Evolutionary conservation across 139 green algal species (phyloP), one percentile per base, ranked within the genome.

Genomic region (Pleodorina starrii): DNA sequence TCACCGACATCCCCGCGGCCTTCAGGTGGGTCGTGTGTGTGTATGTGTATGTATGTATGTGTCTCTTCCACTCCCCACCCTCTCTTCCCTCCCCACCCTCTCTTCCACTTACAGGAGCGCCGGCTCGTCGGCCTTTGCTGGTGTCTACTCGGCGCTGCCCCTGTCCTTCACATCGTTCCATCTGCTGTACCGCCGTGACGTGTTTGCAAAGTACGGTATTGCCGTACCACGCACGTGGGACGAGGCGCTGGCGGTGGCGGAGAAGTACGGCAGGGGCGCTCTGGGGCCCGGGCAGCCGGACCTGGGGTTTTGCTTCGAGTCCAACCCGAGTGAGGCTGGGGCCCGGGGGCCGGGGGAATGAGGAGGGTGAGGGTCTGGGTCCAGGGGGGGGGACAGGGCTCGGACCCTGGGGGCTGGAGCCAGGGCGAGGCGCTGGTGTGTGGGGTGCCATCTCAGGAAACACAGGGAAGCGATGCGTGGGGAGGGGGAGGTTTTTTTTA

Each of bases 151-250:
- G 0, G 43, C 74, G 11, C 43, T 82, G 27, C 74, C 74, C 0
- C 29, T 82, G 10, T 82, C 42, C 42, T 21, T 82, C 1, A 82
- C 74, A 5, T 29, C 74, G 32, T 82, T 60, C 74, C 7, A 40
- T 40, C 74, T 82, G 44, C 44, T 82, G 74, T 82, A 82, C 44
- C 74, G 74, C 17, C 43, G 74, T 21, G 87, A 91, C 76, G 27
- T 91, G 25, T 78, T 91, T 40, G 51, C n/a, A 6, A 27, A 32
- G 51, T 50, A 71, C 42, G 77, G 78, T 77, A 69, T 91, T 23
- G 42, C 38, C 14, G 36, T 48, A 1, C 87, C 87, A 1, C 59
- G 21, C 5, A 91, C 87, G 25, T 91, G 87, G 87, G 87, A 88
- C 36, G 60, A 82, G 27, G 76, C 50, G 35, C 59, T 91, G 21